Evolutionary conservation across 176 grass and related monocot species (phyloP), one percentile per base, ranked within the genome.

Genomic region (Urochloa ruziziensis): DNA sequence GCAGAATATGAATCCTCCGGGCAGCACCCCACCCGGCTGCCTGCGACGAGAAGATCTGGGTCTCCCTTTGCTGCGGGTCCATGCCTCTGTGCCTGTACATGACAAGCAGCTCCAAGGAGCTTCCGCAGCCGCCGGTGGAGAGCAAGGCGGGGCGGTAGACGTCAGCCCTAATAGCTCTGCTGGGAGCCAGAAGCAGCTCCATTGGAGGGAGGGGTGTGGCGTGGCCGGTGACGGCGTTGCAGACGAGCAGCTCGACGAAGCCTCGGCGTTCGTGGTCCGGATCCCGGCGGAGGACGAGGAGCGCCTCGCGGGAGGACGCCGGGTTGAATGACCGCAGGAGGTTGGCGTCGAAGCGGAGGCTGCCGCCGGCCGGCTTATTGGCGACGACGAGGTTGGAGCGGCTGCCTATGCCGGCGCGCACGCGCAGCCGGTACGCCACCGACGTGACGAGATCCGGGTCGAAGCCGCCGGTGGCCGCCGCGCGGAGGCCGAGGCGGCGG

Each of bases 101-200:
- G 56, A 86, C 30, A 15, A 86, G 11, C 43, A 73, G 43, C 75
- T 86, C 43, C 16, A 87, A 77, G 71, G 71, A 30, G 51, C 29
- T 16, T 13, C 48, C 49, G 57, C 21, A 11, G 18, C 19, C 21
- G 13, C 16, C 23, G n/a, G 62, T 56, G 13, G 40, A 10, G 11
- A 86, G 42, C 36, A 87, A 17, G 48, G 40, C 60, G 0, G 49
- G 60, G 10, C 1, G 11, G 56, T 40, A 73, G 19, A 44, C 17
- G 28, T 1, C 0, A 15, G 0, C 4, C 0, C 30, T 6, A 0
- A 10, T 5, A 3, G 0, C 4, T 23, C 1, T 14, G 8, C 18
- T 17, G 51, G 6, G 17, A 21, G 6, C 6, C 0, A 3, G 27
- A 12, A 61, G 11, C 7, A n/a, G n/a, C n/a, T 21, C 29, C 9